A percentile compares a stretch with the other conserved stretches of the same genome.
These are phyloP conservation scores for Pancytospora philotis DNA, from an alignment of 371 early-diverging fungal species.

Conservation along the genomic window DNA sequence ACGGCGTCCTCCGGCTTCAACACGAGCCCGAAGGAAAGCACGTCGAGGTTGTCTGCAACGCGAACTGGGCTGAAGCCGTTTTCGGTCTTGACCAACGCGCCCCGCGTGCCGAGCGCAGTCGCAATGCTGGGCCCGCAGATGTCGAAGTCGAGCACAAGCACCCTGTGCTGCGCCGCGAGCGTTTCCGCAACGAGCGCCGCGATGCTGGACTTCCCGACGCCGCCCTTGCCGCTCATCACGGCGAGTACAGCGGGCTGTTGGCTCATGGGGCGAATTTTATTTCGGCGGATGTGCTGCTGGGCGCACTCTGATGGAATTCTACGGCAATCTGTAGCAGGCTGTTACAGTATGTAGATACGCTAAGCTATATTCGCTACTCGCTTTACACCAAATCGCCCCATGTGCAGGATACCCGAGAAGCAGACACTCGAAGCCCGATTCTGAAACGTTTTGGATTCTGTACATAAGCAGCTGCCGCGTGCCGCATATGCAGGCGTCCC, in stretches of 20 bases:
- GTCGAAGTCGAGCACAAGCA: conserved; percentile 93
- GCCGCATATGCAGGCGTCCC: not conserved
- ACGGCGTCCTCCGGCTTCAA: conserved; percentile 78
- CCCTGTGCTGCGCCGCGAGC: conserved; percentile 61
- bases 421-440: too few relatives aligned
- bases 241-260: too few relatives aligned
- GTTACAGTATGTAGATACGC: too few relatives aligned
- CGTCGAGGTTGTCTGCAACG: conserved; percentile 62
- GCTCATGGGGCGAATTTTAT: too few relatives aligned
- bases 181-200: conserved; percentile 60
- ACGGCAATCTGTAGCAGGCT: too few relatives aligned
- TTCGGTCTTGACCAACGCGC: conserved; percentile 61
- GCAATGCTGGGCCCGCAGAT: conserved; percentile 96
- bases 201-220: conserved; percentile 82
- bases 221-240: conserved; percentile 92
- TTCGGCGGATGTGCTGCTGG: too few relatives aligned
- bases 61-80: conserved; percentile 53
- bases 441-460: too few relatives aligned
- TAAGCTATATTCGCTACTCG: too few relatives aligned
- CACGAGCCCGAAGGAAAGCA: conserved; percentile 90
- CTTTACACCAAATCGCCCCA: too few relatives aligned
- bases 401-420: too few relatives aligned
- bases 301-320: too few relatives aligned
- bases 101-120: conserved; percentile 77
- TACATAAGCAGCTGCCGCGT: not conserved